These are phyloP conservation scores for Debaryomyces sp. DNA, from an alignment of 1,139 yeast species.

Conservation along the genomic window DNA sequence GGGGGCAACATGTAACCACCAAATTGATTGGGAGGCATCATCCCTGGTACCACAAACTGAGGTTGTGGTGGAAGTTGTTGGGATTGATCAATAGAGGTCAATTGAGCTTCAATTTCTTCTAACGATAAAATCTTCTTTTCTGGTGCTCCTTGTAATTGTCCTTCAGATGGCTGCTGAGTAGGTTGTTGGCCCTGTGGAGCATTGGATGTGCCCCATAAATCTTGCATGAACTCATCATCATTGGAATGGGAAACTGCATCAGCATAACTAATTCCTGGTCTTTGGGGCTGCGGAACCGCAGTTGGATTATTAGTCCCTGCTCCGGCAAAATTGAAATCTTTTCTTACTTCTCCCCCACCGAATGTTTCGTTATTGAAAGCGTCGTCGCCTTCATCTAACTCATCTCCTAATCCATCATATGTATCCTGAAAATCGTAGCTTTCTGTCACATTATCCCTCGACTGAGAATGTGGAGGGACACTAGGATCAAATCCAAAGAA, in stretches of 20 bases:
- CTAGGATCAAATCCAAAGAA: slow-evolving; percentile 59
- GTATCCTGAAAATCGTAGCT: slow-evolving; percentile 80
- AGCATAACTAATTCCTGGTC: slow-evolving; percentile 53
- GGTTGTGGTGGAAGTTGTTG: slow-evolving; percentile 30
- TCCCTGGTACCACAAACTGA: slow-evolving; percentile 40
- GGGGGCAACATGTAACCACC: slow-evolving; percentile 48
- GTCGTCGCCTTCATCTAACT: slow-evolving; percentile 72
- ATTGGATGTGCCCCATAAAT: slow-evolving; percentile 49
- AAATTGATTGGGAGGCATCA: slow-evolving; percentile 44
- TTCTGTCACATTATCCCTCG: slow-evolving; percentile 20
- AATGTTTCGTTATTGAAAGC: slow-evolving; percentile 87
- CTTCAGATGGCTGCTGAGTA: not conserved
- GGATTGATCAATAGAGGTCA: slow-evolving; percentile 49
- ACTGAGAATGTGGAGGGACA: slow-evolving; percentile 38
- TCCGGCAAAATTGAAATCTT: slow-evolving; percentile 74
- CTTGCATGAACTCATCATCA: slow-evolving; percentile 54
- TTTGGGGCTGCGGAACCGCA: slow-evolving; percentile 23
- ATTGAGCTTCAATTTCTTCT: slow-evolving; percentile 78
- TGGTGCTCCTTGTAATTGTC: slow-evolving; percentile 13
- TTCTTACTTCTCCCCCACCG: slow-evolving; percentile 65
- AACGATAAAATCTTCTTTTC: slow-evolving; percentile 60
- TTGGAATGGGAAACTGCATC: slow-evolving; percentile 50
- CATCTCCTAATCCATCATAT: slow-evolving; percentile 76
- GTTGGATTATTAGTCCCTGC: slow-evolving; percentile 26
- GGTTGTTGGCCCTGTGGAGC: slow-evolving; percentile 27